Evolutionary conservation across 768 basidiomycete species (phyloP), one percentile per base, ranked within the genome.

Genomic region (Paxillus rubicundulus): DNA sequence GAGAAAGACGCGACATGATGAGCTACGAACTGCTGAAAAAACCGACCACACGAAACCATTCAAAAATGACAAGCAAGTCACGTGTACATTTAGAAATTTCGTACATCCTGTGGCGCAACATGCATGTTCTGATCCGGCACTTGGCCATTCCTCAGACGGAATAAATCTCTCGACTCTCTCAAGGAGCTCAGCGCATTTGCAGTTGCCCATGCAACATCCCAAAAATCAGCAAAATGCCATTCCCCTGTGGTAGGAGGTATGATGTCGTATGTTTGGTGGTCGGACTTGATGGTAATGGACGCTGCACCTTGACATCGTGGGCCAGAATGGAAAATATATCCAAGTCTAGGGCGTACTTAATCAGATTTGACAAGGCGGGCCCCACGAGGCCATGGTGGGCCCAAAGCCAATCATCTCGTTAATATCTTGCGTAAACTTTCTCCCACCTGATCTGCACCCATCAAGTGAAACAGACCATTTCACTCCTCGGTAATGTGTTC

Each of bases 1-100:
- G 51, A 6, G 64, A 58, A 53, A 66, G 53, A 37, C 56, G 50
- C 28, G 65, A 53, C 66, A 68, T 66, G 43, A 34, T 5, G 20
- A 50, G 12, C 43, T 28, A 36, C 33, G 33, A 43, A 36, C 10
- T 30, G 41, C 38, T 34, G 50, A 44, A 42, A 40, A 47, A 45
- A 36, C 9, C 13, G 45, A 36, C 28, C 30, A 43, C 44, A 27
- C 32, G 47, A 41, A 44, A 52, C 49, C 7, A 27, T 46, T 43
- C 41, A 59, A 64, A 60, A 52, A 39, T 30, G 16, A 28, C 17
- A 39, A n/a, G 36, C 1, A 18, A 20, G 63, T 65, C 63, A 64
- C 63, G 63, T 64, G 63, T 3, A 14, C 27, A 24, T 3, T 24
- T 9, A 24, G 20, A 12, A 0, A 27, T n/a, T 42, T 6, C 24